phyloP scores from a whole-genome alignment of 1,284 basidiomycete genomes.

The Ceratorhiza oryzae-sativae region DNA sequence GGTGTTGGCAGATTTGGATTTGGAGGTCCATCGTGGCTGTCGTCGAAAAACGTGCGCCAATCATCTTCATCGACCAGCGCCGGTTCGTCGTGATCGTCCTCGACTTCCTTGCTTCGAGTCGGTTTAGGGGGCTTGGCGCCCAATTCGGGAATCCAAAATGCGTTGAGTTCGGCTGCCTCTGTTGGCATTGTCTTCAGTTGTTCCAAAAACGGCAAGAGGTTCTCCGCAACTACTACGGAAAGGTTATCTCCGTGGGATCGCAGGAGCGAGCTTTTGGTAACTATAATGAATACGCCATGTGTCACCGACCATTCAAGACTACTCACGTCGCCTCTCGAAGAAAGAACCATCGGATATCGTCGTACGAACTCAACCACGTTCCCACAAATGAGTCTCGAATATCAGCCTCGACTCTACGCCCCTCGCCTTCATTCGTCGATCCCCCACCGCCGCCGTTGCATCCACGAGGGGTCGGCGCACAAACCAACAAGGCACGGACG shows the following conservation, averaged over 20 bases:
- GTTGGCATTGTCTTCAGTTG: slow-evolving; percentile 85
- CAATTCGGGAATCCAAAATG: slow-evolving; percentile 85
- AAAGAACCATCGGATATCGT: slow-evolving; percentile 94
- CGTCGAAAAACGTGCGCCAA: slow-evolving; percentile 83
- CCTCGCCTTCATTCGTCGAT: slow-evolving; percentile 31
- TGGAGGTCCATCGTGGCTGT: slow-evolving; percentile 46
- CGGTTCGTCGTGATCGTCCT: slow-evolving; percentile 58
- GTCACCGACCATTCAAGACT: background rate
- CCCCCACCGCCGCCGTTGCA: slow-evolving; percentile 36
- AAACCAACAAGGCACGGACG: slow-evolving; percentile 65
- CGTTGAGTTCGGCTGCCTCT: slow-evolving; percentile 73
- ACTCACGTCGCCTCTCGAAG: slow-evolving; percentile 80
- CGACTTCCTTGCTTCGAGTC: slow-evolving; percentile 43
- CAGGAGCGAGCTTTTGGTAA: slow-evolving; percentile 35
- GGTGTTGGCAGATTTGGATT: slow-evolving; percentile 6
- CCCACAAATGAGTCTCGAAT: slow-evolving; percentile 70
- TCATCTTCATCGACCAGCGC: slow-evolving; percentile 61
- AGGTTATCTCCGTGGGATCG: slow-evolving; percentile 46
- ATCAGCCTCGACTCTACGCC: slow-evolving; percentile 59
- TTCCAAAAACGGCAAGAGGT: slow-evolving; percentile 80
- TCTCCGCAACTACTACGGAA: slow-evolving; percentile 55
- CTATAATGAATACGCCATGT: background rate
- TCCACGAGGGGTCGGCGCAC: slow-evolving; percentile 61
- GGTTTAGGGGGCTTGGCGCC: slow-evolving; percentile 61
- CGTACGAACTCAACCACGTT: slow-evolving; percentile 79